These are phyloP conservation scores for Nothomitra cinnamomea DNA, from an alignment of 2,329 filamentous ascomycete genomes.

Conservation along the genomic window DNA sequence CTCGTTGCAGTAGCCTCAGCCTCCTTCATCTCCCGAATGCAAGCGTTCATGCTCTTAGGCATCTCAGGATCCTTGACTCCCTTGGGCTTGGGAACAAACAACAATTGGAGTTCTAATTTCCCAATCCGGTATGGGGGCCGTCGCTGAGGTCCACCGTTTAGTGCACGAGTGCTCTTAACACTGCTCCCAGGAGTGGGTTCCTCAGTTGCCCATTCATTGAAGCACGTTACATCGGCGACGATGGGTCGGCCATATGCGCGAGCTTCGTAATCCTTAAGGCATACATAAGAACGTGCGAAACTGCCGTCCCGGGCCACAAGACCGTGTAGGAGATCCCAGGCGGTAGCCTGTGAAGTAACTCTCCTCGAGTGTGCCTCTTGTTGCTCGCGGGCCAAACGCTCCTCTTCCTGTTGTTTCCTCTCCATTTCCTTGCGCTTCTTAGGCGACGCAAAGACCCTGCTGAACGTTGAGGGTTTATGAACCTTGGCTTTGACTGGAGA, in stretches of 20 bases:
- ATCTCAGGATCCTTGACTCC: slow-evolving; percentile 81
- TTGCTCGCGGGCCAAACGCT: slow-evolving; percentile 44
- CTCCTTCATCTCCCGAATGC: slow-evolving; percentile 80
- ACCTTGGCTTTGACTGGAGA: slow-evolving; percentile 50
- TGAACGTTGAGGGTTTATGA: slow-evolving; percentile 74
- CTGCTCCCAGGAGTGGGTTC: slow-evolving; percentile 63
- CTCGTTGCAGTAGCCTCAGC: slow-evolving; percentile 65
- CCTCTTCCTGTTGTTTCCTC: slow-evolving; percentile 65
- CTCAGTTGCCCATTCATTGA: slow-evolving; percentile 97
- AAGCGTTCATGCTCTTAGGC: slow-evolving; percentile 98
- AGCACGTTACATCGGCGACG: slow-evolving; percentile 60
- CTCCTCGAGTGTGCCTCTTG: slow-evolving; percentile 48
- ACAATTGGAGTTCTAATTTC: slow-evolving; percentile 80
- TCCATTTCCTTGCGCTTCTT: slow-evolving; percentile 96
- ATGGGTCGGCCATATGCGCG: slow-evolving; percentile 79
- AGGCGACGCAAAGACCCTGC: slow-evolving; percentile 79
- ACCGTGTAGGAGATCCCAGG: slow-evolving; percentile 76
- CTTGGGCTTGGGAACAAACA: slow-evolving; percentile 89
- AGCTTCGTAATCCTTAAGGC: slow-evolving; percentile 79
- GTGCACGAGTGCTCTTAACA: slow-evolving; percentile 83
- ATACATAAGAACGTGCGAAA: slow-evolving; percentile 86
- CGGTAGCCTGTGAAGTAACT: slow-evolving; percentile 45
- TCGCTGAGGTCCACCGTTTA: slow-evolving; percentile 47
- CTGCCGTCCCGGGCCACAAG: slow-evolving; percentile 82
- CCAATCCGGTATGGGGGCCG: slow-evolving; percentile 91